Evolutionary conservation across 2,329 filamentous ascomycete genomes (phyloP).

Genomic region (Colletotrichum orbiculare): DNA sequence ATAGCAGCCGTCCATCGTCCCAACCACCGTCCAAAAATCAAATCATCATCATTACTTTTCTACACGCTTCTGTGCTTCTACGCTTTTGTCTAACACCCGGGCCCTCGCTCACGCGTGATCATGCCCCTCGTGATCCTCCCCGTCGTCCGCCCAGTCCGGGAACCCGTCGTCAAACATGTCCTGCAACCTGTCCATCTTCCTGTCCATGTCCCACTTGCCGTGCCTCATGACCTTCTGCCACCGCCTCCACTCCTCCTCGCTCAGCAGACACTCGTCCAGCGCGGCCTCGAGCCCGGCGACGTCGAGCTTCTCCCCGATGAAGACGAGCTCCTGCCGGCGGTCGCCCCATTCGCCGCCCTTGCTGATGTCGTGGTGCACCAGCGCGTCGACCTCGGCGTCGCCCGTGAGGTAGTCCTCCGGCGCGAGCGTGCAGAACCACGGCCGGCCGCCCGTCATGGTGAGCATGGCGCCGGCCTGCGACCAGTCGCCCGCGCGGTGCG

Average conservation of each 20-base stretch:
- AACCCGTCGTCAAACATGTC: constrained; percentile 69
- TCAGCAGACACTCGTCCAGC: constrained; percentile 71
- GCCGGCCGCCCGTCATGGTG: constrained; percentile 64
- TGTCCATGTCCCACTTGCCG: constrained; percentile 46
- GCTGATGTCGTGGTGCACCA: constrained; percentile 60
- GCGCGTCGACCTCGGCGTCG: constrained; percentile 58
- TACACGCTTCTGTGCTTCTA: not conserved
- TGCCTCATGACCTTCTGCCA: constrained; percentile 65
- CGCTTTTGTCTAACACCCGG: not conserved
- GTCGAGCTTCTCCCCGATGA: constrained; percentile 76
- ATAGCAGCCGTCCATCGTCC: too few relatives aligned
- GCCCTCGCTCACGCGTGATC: constrained; percentile 36
- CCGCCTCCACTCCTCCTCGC: constrained; percentile 65
- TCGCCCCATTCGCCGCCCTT: constrained; percentile 74
- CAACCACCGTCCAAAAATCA: too few relatives aligned
- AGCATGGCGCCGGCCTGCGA: constrained; percentile 74
- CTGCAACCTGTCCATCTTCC: constrained; percentile 58
- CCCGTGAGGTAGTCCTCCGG: constrained; percentile 61
- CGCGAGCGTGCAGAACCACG: constrained; percentile 70
- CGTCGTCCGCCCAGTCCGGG: constrained; percentile 63
- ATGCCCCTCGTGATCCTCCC: constrained; percentile 46
- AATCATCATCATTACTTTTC: too few relatives aligned
- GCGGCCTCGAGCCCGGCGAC: constrained; percentile 58
- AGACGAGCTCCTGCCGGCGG: constrained; percentile 76
- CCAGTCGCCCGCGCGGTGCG: constrained; percentile 67